Base-by-base conservation (phyloP, 192 early-diverging fungal genomes). In the Irineochytrium annulatum region DNA sequence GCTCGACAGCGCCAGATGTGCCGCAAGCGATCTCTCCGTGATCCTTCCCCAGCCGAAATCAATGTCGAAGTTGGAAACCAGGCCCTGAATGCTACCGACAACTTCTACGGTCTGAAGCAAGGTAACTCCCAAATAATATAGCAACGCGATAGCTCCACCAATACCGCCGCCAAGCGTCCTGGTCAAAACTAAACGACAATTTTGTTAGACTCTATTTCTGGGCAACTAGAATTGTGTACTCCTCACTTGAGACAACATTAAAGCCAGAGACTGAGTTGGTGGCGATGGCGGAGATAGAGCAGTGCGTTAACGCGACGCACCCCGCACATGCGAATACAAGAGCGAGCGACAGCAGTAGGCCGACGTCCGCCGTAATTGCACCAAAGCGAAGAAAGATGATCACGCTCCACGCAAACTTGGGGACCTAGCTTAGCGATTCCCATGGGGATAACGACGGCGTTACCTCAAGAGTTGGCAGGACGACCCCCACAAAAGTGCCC, bases 51-150 rank as follows among this genome's bases (percentile, higher is more conserved):
- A 41, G n/a, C 8, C 37, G n/a, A 41, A 8, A 41, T 8, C 8
- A n/a, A n/a, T n/a, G n/a, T 8, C 8, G 26, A 49, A 17, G 24
- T 8, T 24, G 6, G 13, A 8, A 8, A 17, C 17, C 26, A 49
- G 24, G 11, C 56, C 56, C 14, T 41, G 17, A 17, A 33, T 30
- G 24, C 17, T 22, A 34, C 56, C 56, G 2, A 17, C 13, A 30
- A 57, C 32, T 41, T 57, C 56, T 26, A 57, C 32, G 6, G 56
- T 39, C n/a, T 22, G 24, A 28, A 57, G 43, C 34, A 41, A 20
- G n/a, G 56, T 22, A 20, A 57, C 56, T 1, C 56, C 56, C 1
- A 57, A 39, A 22, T 11, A 33, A 27, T 39, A 57, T 5, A 57
- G 20, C 1, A 57, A 17, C 28, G 56, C 17, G 35, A 57, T 57